A percentile compares a stretch with the other conserved stretches of the same genome.
Conservation (phyloP, 345 rosid species). For the Corchorus capsularis region DNA sequence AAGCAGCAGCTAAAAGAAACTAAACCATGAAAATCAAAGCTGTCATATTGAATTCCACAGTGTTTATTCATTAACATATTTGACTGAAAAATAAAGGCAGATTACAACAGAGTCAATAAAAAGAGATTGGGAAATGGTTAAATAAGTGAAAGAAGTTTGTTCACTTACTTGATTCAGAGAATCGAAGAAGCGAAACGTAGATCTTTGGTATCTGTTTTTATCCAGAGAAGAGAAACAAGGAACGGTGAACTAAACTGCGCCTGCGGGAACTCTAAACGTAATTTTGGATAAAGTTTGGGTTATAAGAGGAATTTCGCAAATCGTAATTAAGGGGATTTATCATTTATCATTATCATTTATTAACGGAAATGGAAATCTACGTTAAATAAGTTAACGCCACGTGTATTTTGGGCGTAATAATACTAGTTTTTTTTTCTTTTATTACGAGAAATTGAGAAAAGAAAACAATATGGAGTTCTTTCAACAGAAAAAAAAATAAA, state of each 20-base stretch:
- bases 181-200: slow-evolving; percentile 18
- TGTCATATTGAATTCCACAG: neutral
- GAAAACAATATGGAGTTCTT: no score
- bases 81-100: neutral
- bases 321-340: neutral
- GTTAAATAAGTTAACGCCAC: neutral
- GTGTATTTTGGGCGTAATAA: neutral
- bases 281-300: neutral
- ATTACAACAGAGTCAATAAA: neutral
- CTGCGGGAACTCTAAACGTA: neutral
- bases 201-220: neutral
- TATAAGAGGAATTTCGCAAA: neutral
- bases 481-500: no score
- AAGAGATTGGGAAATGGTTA: neutral
- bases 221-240: neutral
- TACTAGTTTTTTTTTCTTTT: no score
- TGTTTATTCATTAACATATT: neutral
- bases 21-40: slow-evolving; percentile 18
- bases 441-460: no score
- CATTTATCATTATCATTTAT: neutral
- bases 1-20: neutral
- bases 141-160: neutral
- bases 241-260: neutral
- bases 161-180: slow-evolving; percentile 34
- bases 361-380: no score